Evolutionary conservation across 129 eudicot genomes (phyloP).

Genomic region (Flaveria trinervia): DNA sequence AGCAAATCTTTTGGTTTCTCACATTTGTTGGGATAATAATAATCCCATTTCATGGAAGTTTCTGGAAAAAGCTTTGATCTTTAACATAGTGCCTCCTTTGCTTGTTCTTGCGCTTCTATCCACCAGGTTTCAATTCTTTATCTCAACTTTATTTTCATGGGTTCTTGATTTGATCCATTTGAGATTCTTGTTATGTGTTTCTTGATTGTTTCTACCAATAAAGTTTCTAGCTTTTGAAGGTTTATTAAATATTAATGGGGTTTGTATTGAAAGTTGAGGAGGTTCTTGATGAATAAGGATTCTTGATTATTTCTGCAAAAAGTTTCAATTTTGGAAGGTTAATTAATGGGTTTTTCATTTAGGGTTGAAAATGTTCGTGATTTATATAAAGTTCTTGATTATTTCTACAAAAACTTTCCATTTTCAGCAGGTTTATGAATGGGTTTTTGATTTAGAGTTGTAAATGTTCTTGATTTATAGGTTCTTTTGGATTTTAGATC

Average conservation of each 20-base stretch:
- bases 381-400: neutral
- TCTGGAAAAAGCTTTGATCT: conserved; percentile 71
- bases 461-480: neutral
- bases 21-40: conserved; percentile 96
- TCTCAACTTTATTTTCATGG: conserved; percentile 6
- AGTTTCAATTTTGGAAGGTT: neutral
- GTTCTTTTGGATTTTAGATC: conserved; percentile 21
- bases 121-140: conserved; percentile 45
- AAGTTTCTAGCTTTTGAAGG: conserved; percentile 8
- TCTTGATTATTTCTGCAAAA: too few relatives aligned
- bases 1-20: conserved; percentile 65
- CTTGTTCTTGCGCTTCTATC: conserved; percentile 90
- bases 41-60: conserved; percentile 91
- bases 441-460: conserved; percentile 3
- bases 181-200: conserved; percentile 17
- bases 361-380: neutral
- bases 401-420: neutral
- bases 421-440: neutral
- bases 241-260: neutral
- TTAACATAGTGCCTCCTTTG: conserved; percentile 76
- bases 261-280: neutral
- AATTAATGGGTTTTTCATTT: neutral
- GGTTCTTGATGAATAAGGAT: neutral
- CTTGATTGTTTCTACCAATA: neutral
- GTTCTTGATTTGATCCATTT: neutral